Evolutionary conservation across 2,329 filamentous ascomycete species (phyloP).

Genomic region (Sporothrix brasiliensis): DNA sequence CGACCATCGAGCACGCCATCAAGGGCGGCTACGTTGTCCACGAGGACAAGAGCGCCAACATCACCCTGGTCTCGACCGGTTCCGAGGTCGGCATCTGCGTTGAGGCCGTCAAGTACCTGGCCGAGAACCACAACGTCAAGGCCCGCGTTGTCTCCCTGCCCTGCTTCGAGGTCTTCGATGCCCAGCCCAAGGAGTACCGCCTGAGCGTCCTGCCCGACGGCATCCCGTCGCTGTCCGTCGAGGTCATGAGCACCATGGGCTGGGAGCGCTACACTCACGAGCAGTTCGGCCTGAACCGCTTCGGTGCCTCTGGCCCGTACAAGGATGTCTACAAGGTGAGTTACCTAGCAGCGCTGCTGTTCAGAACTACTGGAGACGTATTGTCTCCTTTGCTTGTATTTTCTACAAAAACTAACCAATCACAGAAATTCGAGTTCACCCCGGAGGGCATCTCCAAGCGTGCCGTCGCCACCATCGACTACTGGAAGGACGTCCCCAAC

Average conservation of each 20-base stretch:
- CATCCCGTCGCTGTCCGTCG: constrained; percentile 88
- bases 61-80: constrained; percentile 92
- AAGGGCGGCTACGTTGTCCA: constrained; percentile 95
- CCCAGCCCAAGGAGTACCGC: constrained; percentile 91
- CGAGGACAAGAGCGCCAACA: constrained; percentile 78
- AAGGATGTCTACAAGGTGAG: constrained; percentile 83
- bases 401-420: constrained; percentile 41
- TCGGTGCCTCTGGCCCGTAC: constrained; percentile 96
- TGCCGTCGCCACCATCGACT: constrained; percentile 86
- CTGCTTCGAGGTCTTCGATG: constrained; percentile 96
- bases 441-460: constrained; percentile 96
- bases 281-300: constrained; percentile 99
- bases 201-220: constrained; percentile 91
- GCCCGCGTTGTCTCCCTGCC: constrained; percentile 94
- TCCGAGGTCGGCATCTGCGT: constrained; percentile 94
- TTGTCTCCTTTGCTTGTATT: constrained; percentile 37
- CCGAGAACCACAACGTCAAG: constrained; percentile 83
- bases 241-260: constrained; percentile 95
- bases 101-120: constrained; percentile 87
- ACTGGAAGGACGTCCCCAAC: constrained; percentile 93
- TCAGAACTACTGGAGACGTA: constrained; percentile 46
- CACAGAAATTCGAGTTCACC: constrained; percentile 95
- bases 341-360: constrained; percentile 43
- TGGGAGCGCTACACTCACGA: constrained; percentile 99
- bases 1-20: constrained; percentile 81